Percentiles rank a stretch among this genome's conserved stretches.
phyloP scores from a whole-genome alignment of 768 basidiomycete species.

The Paxillus involutus region DNA sequence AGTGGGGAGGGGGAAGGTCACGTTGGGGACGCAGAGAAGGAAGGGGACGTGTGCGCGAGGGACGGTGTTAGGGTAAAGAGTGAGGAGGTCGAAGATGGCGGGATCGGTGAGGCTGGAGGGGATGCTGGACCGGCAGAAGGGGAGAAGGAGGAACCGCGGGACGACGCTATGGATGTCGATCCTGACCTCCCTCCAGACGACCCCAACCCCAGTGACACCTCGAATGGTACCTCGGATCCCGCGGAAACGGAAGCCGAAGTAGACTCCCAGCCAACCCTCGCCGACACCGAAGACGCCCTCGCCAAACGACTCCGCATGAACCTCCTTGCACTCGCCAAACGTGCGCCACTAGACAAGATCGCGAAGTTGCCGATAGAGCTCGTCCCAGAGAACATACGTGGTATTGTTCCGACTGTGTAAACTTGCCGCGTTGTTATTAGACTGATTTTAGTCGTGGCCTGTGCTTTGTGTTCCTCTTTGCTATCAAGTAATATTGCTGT shows the following conservation, averaged over 20 bases:
- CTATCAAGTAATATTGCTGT: not conserved
- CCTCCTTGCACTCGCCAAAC: conserved; percentile 73
- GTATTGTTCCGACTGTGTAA: conserved; percentile 54
- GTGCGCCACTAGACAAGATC: conserved; percentile 73
- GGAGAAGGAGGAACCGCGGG: conserved; percentile 10
- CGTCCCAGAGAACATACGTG: conserved; percentile 64
- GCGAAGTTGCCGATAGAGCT: conserved; percentile 61
- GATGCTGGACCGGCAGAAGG: not conserved
- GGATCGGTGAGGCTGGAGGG: not conserved
- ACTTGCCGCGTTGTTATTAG: not conserved
- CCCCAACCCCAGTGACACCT: not conserved
- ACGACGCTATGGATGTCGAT: conserved; percentile 21
- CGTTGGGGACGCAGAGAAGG: not conserved
- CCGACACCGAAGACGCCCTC: conserved; percentile 44
- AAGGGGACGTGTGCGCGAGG: not conserved
- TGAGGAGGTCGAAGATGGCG: conserved; percentile 8
- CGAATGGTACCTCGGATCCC: not conserved
- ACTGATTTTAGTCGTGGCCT: too few relatives aligned
- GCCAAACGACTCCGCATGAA: conserved; percentile 66
- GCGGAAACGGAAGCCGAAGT: not conserved
- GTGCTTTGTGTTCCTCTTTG: not conserved
- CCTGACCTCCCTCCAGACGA: conserved; percentile 1
- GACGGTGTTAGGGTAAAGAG: conserved; percentile 11
- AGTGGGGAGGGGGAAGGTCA: not conserved
- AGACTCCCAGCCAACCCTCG: conserved; percentile 2